Base-by-base conservation (phyloP, 192 early-diverging fungal genomes). In the Mycoemilia scoparia region DNA sequence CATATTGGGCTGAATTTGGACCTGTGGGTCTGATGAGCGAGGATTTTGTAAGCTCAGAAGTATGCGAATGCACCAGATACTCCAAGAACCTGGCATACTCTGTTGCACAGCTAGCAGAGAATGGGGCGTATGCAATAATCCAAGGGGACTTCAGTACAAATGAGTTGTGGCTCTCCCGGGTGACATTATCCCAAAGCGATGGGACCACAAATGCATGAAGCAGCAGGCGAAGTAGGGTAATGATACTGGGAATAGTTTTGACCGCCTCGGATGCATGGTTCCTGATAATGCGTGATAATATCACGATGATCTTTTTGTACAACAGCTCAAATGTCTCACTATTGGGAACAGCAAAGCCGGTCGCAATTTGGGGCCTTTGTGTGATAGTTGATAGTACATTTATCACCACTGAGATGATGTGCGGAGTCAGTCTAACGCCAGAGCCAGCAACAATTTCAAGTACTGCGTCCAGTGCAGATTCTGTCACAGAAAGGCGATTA, bases 181-280 rank as follows among this genome's bases (percentile, higher is more conserved):
- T 27, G 12, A 28, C 26, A 21, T 19, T 14, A 25, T 3, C 40
- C 9, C 39, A 42, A 22, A 4, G 38, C 1, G 45, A 28, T 9
- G 48, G 53, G 1, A 35, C 12, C 4, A 56, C 49, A 45, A 62
- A 62, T 3, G 59, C 59, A 20, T 62, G 59, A 3, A 56, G 19
- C 29, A 62, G 30, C 8, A 29, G 13, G 8, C 59, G 53, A 23
- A 62, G 17, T 2, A 36, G 13, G 3, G 32, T 34, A 2, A 38
- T 36, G 12, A 51, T 23, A 4, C 51, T 23, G 4, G 59, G 41
- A 7, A 62, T 27, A 3, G 43, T 37, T 25, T 43, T 48, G 36
- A 61, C 36, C 3, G 46, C 45, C 0, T 40, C 24, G 12, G 36
- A 29, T 4, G 48, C 45, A 32, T 51, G 49, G 30, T 50, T 41